Percentiles rank a stretch among this genome's conserved stretches.
These are phyloP conservation scores for Erigeron canadensis DNA, from an alignment of 129 eudicot genomes.

Conservation along the genomic window DNA sequence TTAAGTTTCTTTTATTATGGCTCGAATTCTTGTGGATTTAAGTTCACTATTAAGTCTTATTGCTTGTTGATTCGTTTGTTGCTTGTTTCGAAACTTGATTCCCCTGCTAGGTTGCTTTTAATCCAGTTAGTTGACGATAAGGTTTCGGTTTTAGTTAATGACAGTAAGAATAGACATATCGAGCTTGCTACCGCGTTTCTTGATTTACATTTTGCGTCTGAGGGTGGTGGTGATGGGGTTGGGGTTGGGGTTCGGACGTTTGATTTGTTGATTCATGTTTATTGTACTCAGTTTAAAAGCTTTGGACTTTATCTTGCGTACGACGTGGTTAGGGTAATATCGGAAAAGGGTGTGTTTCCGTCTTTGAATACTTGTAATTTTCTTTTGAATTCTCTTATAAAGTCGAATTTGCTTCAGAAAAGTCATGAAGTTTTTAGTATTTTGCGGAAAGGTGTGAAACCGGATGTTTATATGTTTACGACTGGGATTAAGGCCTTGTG, in stretches of 20 bases:
- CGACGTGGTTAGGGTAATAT: constrained; percentile 49
- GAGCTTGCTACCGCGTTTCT: constrained; percentile 50
- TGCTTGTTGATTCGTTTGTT: constrained; percentile 72
- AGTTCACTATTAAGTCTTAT: constrained; percentile 60
- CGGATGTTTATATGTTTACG: constrained; percentile 65
- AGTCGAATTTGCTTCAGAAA: constrained; percentile 38
- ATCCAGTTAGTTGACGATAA: constrained; percentile 61
- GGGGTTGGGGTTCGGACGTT: constrained; percentile 16
- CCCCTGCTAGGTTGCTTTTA: constrained; percentile 67
- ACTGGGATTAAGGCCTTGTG: constrained; percentile 55
- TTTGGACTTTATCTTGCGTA: constrained; percentile 46
- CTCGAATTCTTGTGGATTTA: constrained; percentile 39
- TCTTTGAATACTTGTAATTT: constrained; percentile 58
- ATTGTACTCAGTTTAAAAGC: constrained; percentile 51
- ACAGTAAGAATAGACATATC: constrained; percentile 35
- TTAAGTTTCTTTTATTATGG: constrained; percentile 60
- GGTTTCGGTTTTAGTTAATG: constrained; percentile 41
- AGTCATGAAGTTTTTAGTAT: constrained; percentile 52
- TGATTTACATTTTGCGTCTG: constrained; percentile 29
- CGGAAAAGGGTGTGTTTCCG: constrained; percentile 51
- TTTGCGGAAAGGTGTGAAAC: constrained; percentile 35
- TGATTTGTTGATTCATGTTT: constrained; percentile 76
- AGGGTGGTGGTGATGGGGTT: not conserved
- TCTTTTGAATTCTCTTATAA: constrained; percentile 60
- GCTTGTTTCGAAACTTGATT: constrained; percentile 38